Evolutionary conservation across 1,284 basidiomycete species (phyloP), one percentile per base, ranked within the genome.

Genomic region (Malassezia dermatis): DNA sequence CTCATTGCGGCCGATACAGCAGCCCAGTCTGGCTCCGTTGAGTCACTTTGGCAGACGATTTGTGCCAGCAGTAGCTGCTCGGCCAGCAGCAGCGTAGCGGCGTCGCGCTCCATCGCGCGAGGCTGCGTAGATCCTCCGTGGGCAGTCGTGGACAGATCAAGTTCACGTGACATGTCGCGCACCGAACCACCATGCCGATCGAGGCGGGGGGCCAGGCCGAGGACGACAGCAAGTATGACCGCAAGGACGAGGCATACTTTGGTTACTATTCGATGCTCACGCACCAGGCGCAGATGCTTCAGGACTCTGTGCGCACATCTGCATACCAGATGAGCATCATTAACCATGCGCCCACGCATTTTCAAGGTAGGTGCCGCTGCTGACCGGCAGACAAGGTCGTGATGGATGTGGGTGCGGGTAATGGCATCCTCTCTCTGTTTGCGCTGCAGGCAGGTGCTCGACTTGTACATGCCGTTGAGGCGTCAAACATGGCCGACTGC

Each of bases 341-440:
- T 23, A 51, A 58, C 55, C 63, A 71, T 39, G 55, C 56, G 5
- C 17, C 12, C 23, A 30, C 51, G 23, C 62, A 58, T 53, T 72
- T 71, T 47, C 32, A 55, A 23, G 41, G 53, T 55, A 35, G n/a
- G 47, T 37, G 5, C 12, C 7, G 8, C 23, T 24, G 5, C 34
- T 19, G 12, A 15, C n/a, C 7, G 19, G 34, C 48, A 50, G 60
- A 62, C 56, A 64, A 68, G 39, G 39, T 59, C 3, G 63, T 65
- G 24, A 69, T 68, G 64, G 79, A 80, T 51, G 75, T 80, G 19
- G 79, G 79, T 28, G 79, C 78, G 1, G 78, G 79, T 11, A 78
- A 77, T n/a, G 79, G 79, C 5, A 78, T 80, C 49, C 63, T 80
- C 48, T 78, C 77, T 13, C 78, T 75, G 67, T 77, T 80, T 63